Evolutionary conservation across 768 basidiomycete species (phyloP).

Genomic region (Xerocomellus amylosporus): DNA sequence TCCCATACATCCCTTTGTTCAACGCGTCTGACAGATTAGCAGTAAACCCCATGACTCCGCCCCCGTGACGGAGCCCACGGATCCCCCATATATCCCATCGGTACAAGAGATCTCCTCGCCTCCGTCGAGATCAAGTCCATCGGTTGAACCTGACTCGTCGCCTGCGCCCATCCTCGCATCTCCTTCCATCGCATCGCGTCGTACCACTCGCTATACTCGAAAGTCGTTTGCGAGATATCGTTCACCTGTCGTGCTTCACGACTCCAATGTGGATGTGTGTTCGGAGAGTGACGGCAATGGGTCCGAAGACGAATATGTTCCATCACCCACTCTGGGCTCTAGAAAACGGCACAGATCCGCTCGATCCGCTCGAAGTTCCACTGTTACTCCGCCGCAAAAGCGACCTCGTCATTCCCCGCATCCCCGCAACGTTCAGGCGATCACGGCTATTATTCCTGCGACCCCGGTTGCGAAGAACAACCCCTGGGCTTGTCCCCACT

Average conservation of each 20-base stretch:
- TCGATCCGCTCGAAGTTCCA: background rate
- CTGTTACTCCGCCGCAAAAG: constrained; percentile 4
- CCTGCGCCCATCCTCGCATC: background rate
- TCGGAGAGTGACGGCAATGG: constrained; percentile 39
- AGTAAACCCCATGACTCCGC: constrained; percentile 19
- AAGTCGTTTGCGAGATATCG: constrained; percentile 1
- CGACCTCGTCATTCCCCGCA: constrained; percentile 35
- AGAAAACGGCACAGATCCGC: constrained; percentile 33
- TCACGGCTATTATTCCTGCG: constrained; percentile 16
- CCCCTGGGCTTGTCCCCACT: constrained; percentile 46
- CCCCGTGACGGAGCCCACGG: background rate
- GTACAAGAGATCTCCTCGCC: constrained; percentile 2
- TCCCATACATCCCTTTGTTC: background rate
- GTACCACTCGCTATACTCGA: constrained; percentile 15
- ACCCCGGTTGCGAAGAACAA: constrained; percentile 26
- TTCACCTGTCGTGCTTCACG: background rate
- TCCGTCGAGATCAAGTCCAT: constrained; percentile 2
- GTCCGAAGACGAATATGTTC: constrained; percentile 46
- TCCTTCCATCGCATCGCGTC: constrained; percentile 3
- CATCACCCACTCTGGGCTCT: constrained; percentile 35
- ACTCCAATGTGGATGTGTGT: constrained; percentile 31
- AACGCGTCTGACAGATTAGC: constrained; percentile 12
- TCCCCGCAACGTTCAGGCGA: constrained; percentile 47
- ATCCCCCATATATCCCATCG: constrained; percentile 16
- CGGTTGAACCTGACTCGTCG: background rate